Conservation (phyloP, 2,329 filamentous ascomycete species). For the Talaromyces albobiverticillius region DNA sequence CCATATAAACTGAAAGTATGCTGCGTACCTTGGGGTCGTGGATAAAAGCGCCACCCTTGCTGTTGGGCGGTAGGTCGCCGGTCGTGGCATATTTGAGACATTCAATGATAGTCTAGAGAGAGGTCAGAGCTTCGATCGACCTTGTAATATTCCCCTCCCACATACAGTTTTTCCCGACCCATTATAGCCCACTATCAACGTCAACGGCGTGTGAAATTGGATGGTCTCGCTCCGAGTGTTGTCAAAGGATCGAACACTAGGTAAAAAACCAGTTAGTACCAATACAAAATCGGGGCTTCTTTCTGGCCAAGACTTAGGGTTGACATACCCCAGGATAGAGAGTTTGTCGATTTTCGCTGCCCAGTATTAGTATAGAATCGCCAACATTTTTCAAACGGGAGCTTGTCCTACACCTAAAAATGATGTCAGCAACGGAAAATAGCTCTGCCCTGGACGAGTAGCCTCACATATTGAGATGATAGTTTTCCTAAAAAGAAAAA, state of each 20-base stretch:
- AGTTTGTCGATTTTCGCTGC: slow-evolving; percentile 84
- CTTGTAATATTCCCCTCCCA: not conserved
- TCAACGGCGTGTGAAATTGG: slow-evolving; percentile 84
- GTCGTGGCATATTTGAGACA: slow-evolving; percentile 98
- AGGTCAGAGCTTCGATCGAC: not conserved
- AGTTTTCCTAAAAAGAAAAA: no score
- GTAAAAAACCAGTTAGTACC: slow-evolving; percentile 9
- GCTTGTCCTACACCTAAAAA: slow-evolving; percentile 13
- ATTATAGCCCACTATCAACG: slow-evolving; percentile 94
- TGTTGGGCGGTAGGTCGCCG: slow-evolving; percentile 88
- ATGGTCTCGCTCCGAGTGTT: slow-evolving; percentile 73
- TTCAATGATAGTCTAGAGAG: slow-evolving; percentile 79
- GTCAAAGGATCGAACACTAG: slow-evolving; percentile 78
- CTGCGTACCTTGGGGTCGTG: slow-evolving; percentile 80
- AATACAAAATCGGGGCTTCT: not conserved
- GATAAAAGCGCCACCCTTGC: slow-evolving; percentile 84
- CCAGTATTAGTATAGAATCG: not conserved
- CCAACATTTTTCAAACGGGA: slow-evolving; percentile 19
- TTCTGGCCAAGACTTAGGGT: not conserved
- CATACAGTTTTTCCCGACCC: slow-evolving; percentile 87
- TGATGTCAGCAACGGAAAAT: slow-evolving; percentile 1
- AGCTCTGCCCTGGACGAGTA: not conserved
- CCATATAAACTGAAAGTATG: not conserved
- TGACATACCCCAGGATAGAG: slow-evolving; percentile 68
- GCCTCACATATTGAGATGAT: no score